Percentiles rank a stretch among this genome's conserved stretches.
Conservation (phyloP, 2,329 filamentous ascomycete genomes). For the Fusarium secorum region DNA sequence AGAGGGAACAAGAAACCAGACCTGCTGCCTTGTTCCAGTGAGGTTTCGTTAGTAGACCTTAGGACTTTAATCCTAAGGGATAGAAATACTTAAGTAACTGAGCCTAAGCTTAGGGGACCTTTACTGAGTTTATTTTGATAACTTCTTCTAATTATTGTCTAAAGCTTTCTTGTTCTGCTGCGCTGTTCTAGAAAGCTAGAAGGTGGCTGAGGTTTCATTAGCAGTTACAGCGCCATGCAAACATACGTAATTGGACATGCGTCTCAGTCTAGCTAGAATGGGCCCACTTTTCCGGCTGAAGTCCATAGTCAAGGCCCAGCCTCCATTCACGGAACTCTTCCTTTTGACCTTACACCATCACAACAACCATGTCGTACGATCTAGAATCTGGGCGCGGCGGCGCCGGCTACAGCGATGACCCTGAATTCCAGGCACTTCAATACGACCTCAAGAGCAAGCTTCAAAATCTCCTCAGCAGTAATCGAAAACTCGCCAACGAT, state of each 20-base stretch:
- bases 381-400: constrained; percentile 80
- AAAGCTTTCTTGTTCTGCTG: constrained; percentile 17
- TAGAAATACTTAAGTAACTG: not conserved
- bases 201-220: constrained; percentile 35
- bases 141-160: not conserved
- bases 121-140: not conserved
- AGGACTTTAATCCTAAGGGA: not conserved
- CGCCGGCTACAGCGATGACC: constrained; percentile 88
- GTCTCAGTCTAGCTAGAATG: not conserved
- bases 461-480: constrained; percentile 87
- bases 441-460: constrained; percentile 86
- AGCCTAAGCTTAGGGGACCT: not conserved
- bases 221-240: constrained; percentile 21
- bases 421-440: constrained; percentile 86
- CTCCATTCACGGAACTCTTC: not conserved
- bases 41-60: not conserved
- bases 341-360: not conserved
- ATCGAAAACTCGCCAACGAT: constrained; percentile 83
- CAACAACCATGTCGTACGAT: constrained; percentile 82
- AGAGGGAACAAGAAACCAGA: not conserved
- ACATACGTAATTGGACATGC: constrained; percentile 43
- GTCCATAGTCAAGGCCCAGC: not conserved
- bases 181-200: constrained; percentile 19
- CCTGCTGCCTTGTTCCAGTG: not conserved
- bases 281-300: not conserved